Evolutionary conservation across 2,329 filamentous ascomycete species (phyloP), one percentile per base, ranked within the genome.

Genomic region (Aphanocladium album): DNA sequence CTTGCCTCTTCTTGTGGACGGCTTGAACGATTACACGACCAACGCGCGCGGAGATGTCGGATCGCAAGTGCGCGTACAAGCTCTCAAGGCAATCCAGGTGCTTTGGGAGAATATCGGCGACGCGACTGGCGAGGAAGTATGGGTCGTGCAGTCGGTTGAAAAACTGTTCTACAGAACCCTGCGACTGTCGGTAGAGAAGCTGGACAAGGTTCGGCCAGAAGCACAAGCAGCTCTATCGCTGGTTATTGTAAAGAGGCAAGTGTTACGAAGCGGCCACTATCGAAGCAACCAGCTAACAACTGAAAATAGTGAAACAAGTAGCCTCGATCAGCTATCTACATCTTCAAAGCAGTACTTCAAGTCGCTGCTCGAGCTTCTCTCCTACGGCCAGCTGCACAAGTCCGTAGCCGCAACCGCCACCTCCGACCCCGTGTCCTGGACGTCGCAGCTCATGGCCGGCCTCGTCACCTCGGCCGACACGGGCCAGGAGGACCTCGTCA

Each of bases 31-130:
- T 71, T 98, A 98, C 69, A 96, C 91, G 0, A 93, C 91, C 3
- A 93, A 91, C 65, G 88, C 93, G 16, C 82, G 92, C 60, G 95
- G 95, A 17, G 95, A 99, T 69, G 83, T 98, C 53, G 95, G 95
- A 5, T 96, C 93, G 0, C 84, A 93, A 57, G 89, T 96, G 4
- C 84, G 95, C 3, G 78, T 93, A 5, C 89, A 93, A 72, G 93
- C 91, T 25, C 81, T 97, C 14, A 82, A 88, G 71, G 93, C 90
- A 17, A 84, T 93, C 1, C 84, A 84, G 62, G 85, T 85, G 2
- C 79, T 91, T 1, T 85, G 82, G 75, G 70, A 69, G 37, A 71
- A 70, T 7, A 75, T 76, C 43, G 63, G 61, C 0, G 60, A 64
- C 8, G 43, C 61, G 19, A 19, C 61, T 2, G 55, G 50, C 2